These are phyloP conservation scores for Sporothrix dimorphospora DNA, from an alignment of 2,329 filamentous ascomycete genomes.

Conservation along the genomic window DNA sequence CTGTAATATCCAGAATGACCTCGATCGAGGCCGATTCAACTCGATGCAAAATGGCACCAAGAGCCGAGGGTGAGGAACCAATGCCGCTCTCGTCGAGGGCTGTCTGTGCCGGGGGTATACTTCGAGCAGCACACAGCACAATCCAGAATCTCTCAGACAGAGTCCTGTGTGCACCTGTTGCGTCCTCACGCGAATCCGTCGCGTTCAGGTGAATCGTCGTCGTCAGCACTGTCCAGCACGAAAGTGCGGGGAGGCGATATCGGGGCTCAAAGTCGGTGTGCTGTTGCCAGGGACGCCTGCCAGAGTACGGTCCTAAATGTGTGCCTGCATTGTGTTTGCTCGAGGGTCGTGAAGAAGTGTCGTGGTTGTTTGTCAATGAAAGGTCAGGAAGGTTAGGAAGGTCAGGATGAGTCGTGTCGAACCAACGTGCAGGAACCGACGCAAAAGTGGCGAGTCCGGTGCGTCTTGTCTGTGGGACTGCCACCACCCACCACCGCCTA, in stretches of 20 bases:
- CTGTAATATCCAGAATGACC: background rate
- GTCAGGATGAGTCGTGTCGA: background rate
- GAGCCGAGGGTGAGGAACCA: background rate
- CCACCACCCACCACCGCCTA: background rate
- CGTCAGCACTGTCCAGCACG: background rate
- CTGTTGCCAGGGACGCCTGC: slow-evolving; percentile 17
- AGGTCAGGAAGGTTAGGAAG: background rate
- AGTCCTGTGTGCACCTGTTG: background rate
- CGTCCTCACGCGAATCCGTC: background rate
- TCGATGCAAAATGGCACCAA: background rate
- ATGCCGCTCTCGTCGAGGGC: background rate
- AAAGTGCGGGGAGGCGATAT: slow-evolving; percentile 14
- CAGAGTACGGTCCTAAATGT: slow-evolving; percentile 9
- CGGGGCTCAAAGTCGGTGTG: slow-evolving; percentile 3
- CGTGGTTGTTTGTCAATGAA: background rate
- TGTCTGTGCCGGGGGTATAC: background rate
- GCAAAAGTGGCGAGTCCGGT: slow-evolving; percentile 13
- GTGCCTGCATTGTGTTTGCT: background rate
- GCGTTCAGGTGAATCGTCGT: background rate
- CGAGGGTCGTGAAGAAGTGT: background rate
- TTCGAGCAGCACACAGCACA: background rate
- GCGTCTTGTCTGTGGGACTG: background rate
- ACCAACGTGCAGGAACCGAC: background rate
- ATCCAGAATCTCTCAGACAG: background rate
- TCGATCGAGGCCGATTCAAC: background rate